A percentile compares a stretch with the other conserved stretches of the same genome.
phyloP scores from a whole-genome alignment of 805 yeast species.

The Nakazawaea populi region DNA sequence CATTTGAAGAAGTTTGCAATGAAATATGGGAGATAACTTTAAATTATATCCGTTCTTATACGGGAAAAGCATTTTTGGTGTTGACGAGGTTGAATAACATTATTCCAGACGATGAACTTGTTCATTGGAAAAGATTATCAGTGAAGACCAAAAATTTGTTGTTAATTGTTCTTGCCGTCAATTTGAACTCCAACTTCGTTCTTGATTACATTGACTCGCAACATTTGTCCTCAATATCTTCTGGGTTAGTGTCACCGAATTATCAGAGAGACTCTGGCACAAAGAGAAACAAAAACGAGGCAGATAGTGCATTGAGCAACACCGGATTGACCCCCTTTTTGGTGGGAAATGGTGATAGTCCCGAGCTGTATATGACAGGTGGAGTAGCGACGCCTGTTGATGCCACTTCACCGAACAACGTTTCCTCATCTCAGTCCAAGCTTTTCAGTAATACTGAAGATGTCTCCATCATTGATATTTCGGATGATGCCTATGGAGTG shows the following conservation, averaged over 20 bases:
- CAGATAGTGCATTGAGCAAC: slow-evolving; percentile 4
- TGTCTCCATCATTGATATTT: slow-evolving; percentile 37
- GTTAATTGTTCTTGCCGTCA: slow-evolving; percentile 65
- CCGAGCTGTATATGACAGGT: slow-evolving; percentile 9
- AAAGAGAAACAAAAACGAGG: background rate
- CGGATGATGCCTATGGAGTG: slow-evolving; percentile 48
- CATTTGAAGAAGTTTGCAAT: slow-evolving; percentile 53
- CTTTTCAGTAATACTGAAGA: slow-evolving; percentile 10
- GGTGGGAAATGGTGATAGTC: slow-evolving; percentile 11
- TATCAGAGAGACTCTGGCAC: background rate
- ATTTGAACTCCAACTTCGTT: slow-evolving; percentile 43
- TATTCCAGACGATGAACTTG: slow-evolving; percentile 75
- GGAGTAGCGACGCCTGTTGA: slow-evolving; percentile 8
- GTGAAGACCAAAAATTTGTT: slow-evolving; percentile 49
- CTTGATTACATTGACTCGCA: slow-evolving; percentile 8
- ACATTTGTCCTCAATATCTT: background rate
- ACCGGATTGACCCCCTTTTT: slow-evolving; percentile 9
- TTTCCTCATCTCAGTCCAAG: slow-evolving; percentile 1
- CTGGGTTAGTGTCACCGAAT: background rate
- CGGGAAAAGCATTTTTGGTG: slow-evolving; percentile 57
- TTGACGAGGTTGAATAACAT: slow-evolving; percentile 67
- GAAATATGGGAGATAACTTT: slow-evolving; percentile 62
- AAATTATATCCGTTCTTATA: slow-evolving; percentile 33
- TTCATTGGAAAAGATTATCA: slow-evolving; percentile 73
- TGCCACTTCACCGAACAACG: slow-evolving; percentile 7